Evolutionary conservation across 2,329 filamentous ascomycete species (phyloP), one percentile per base, ranked within the genome.

Genomic region (Botrytis sinoallii): DNA sequence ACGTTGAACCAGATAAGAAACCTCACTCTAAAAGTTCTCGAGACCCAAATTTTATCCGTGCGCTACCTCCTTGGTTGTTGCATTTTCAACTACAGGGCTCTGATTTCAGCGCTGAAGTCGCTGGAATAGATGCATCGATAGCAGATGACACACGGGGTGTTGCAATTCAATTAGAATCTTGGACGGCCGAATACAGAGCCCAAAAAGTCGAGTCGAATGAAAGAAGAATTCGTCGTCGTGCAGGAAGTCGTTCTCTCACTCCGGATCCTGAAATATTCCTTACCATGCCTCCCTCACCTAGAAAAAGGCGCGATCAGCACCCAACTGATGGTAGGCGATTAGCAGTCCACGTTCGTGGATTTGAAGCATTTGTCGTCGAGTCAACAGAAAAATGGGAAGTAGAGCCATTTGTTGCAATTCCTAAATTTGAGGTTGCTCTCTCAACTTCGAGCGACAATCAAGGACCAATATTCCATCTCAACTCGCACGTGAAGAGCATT

Each of bases 311-410:
- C 82, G 75, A 77, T 29, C 70, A 86, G 40, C 76, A 82, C 76
- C 83, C 83, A 40, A 90, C 90, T 4, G 95, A 99, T 83, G 95
- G 95, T 2, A 89, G 96, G 74, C 90, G 93, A 46, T 84, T 99
- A 42, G 90, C 93, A 5, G 83, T 98, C 40, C 93, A 97, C 80
- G 88, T 93, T 55, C 90, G 93, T 75, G 94, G 94, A 0, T 85
- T 99, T 6, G 96, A 98, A 82, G 94, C 92, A 0, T 95, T 96
- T 78, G 92, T 98, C 67, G 91, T 98, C 66, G 96, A 99, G 81
- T 92, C 92, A 0, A 88, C 92, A 4, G 93, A 98, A 75, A 92
- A 90, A 75, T 92, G 94, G 82, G 94, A 98, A 81, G 85, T 90
- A 4, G 94, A 98, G 73, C 91, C 95, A 0, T 98, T 98, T 80